A percentile compares a stretch with the other conserved stretches of the same genome.
Evolutionary conservation across 1,284 basidiomycete genomes (phyloP).

Genomic region (Cryptococcus floricola): DNA sequence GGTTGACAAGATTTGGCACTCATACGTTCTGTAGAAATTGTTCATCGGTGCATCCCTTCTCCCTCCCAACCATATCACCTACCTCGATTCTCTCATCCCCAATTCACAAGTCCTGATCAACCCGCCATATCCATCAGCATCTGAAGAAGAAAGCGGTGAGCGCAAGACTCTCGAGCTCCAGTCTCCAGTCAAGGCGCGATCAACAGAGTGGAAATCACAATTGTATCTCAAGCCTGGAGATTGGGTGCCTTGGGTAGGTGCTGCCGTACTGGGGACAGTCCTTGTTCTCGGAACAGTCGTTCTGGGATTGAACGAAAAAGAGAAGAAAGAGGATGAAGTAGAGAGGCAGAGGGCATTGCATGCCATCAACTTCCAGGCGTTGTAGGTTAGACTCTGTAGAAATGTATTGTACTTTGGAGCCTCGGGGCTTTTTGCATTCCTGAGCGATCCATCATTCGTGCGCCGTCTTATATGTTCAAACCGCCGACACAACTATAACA

Average conservation of each 20-base stretch:
- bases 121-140: constrained; percentile 55
- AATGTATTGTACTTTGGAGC: background rate
- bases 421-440: background rate
- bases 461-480: no score
- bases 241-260: constrained; percentile 95
- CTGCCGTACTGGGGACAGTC: constrained; percentile 74
- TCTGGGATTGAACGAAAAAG: constrained; percentile 79
- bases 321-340: constrained; percentile 91
- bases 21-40: constrained; percentile 56
- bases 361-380: constrained; percentile 93
- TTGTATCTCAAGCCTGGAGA: constrained; percentile 90
- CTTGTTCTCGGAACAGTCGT: constrained; percentile 74
- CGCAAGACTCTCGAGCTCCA: background rate
- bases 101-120: constrained; percentile 96
- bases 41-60: constrained; percentile 85
- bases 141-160: background rate
- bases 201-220: constrained; percentile 73
- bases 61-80: constrained; percentile 63
- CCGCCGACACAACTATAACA: no score
- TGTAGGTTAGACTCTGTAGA: constrained; percentile 51
- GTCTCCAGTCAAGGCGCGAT: constrained; percentile 21
- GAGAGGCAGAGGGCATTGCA: constrained; percentile 82
- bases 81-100: constrained; percentile 94
- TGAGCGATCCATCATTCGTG: no score
- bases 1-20: background rate